These are phyloP conservation scores for Leccinum broughii DNA, from an alignment of 768 basidiomycete species.

Conservation along the genomic window DNA sequence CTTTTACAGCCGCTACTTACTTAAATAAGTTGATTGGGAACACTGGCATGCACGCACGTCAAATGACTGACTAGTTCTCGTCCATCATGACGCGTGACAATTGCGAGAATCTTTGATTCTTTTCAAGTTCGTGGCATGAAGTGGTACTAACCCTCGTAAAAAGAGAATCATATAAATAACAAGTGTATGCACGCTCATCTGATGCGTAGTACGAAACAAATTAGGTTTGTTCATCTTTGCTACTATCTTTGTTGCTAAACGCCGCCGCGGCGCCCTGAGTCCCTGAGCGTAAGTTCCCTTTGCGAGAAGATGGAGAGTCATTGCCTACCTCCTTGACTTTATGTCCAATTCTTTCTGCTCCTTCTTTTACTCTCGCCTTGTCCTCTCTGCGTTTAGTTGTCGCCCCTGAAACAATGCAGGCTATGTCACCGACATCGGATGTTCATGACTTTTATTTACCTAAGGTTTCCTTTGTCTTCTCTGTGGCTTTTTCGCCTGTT, in stretches of 20 bases:
- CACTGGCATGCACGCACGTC: background rate
- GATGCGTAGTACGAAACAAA: background rate
- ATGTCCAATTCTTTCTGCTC: slow-evolving; percentile 6
- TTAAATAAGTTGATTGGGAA: background rate
- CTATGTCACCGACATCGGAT: background rate
- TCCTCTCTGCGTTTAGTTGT: slow-evolving; percentile 5
- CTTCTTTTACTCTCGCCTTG: slow-evolving; percentile 5
- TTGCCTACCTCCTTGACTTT: slow-evolving; percentile 15
- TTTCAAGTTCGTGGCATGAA: background rate
- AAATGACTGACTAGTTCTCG: background rate
- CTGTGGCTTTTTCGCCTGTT: slow-evolving; percentile 40
- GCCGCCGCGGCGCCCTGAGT: slow-evolving; percentile 9
- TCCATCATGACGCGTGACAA: background rate
- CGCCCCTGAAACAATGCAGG: background rate
- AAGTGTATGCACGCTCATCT: no score
- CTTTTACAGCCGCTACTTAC: background rate
- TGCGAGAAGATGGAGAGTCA: background rate
- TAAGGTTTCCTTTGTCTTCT: slow-evolving; percentile 38
- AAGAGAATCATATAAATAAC: no score
- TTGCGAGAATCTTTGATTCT: background rate
- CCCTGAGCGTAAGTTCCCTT: background rate
- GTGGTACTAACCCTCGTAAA: no score
- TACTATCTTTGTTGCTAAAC: slow-evolving; percentile 18
- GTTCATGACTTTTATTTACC: slow-evolving; percentile 20
- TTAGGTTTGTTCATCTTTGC: slow-evolving; percentile 16